phyloP scores from a whole-genome alignment of 495 filamentous ascomycete species.

The Talaromyces proteolyticus region DNA sequence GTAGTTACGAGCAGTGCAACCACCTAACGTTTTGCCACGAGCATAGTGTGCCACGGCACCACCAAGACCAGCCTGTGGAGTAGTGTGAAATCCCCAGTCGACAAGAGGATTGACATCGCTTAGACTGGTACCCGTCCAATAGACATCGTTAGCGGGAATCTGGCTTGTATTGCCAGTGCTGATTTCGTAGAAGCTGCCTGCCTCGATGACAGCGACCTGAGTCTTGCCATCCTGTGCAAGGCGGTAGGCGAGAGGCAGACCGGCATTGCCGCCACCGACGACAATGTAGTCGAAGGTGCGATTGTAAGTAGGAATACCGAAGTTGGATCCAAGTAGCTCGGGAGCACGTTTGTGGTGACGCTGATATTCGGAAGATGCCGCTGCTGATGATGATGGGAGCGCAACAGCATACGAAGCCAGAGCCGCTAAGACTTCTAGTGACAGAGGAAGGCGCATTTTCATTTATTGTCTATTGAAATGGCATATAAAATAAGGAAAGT shows the following conservation, averaged over 20 bases:
- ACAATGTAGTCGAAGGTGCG: too few relatives aligned
- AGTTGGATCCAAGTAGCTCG: too few relatives aligned
- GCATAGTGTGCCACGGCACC: conserved; percentile 33
- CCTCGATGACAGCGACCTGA: conserved; percentile 48
- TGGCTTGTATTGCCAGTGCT: conserved; percentile 32
- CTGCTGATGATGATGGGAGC: too few relatives aligned
- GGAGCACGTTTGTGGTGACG: too few relatives aligned
- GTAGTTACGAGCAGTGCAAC: conserved; percentile 29
- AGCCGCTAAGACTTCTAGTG: too few relatives aligned
- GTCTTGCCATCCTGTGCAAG: conserved; percentile 33
- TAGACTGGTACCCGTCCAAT: conserved; percentile 27
- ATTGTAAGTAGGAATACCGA: too few relatives aligned
- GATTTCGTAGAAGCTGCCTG: conserved; percentile 51
- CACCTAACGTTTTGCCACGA: conserved; percentile 30
- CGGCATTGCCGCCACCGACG: conserved; percentile 47
- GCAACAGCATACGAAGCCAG: too few relatives aligned
- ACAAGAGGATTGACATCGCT: conserved; percentile 22
- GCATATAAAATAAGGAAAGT: too few relatives aligned
- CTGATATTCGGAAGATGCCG: too few relatives aligned
- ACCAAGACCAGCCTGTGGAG: conserved; percentile 21
- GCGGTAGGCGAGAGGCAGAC: conserved; percentile 37
- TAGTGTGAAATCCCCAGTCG: conserved; percentile 45
- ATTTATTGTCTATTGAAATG: too few relatives aligned
- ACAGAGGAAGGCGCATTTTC: too few relatives aligned
- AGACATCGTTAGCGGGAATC: conserved; percentile 32